phyloP scores from a whole-genome alignment of 139 green algal species.

The Marvania coccoides region DNA sequence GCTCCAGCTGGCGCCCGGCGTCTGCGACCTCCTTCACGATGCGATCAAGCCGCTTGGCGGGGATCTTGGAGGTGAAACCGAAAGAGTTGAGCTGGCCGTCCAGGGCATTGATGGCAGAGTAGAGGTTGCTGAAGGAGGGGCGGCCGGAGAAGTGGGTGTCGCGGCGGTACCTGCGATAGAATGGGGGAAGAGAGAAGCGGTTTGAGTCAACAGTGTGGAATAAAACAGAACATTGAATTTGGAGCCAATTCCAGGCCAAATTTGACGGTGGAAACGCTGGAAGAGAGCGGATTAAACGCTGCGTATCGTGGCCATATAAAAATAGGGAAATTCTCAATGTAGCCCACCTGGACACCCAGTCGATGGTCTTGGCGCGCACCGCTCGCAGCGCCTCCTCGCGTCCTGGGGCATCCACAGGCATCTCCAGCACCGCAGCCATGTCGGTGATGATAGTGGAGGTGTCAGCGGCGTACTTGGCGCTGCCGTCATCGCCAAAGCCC shows the following conservation, averaged over 20 bases:
- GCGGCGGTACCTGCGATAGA: not conserved
- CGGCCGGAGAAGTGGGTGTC: conserved; percentile 60
- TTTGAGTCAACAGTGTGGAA: not conserved
- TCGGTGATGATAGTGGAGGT: conserved; percentile 40
- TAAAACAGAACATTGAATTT: no score
- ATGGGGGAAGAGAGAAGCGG: not conserved
- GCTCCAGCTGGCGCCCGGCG: conserved; percentile 37
- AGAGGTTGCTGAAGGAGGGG: conserved; percentile 80
- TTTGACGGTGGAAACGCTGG: no score
- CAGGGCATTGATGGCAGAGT: conserved; percentile 83
- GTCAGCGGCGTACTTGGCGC: conserved; percentile 13
- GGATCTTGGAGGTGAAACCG: conserved; percentile 66
- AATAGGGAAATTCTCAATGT: no score
- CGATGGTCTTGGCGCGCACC: conserved; percentile 33
- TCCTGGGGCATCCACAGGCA: conserved; percentile 49
- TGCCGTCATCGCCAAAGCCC: conserved; percentile 45
- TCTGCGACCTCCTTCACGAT: conserved; percentile 73
- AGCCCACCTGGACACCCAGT: conserved; percentile 12
- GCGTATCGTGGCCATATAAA: no score
- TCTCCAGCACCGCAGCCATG: conserved; percentile 41
- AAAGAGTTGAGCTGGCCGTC: conserved; percentile 91
- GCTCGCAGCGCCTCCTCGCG: conserved; percentile 58
- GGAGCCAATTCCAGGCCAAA: no score
- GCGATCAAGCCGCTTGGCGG: conserved; percentile 85
- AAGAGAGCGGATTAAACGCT: no score